These are phyloP conservation scores for Mucuna pruriens DNA, from an alignment of 306 rosid species.

Conservation along the genomic window DNA sequence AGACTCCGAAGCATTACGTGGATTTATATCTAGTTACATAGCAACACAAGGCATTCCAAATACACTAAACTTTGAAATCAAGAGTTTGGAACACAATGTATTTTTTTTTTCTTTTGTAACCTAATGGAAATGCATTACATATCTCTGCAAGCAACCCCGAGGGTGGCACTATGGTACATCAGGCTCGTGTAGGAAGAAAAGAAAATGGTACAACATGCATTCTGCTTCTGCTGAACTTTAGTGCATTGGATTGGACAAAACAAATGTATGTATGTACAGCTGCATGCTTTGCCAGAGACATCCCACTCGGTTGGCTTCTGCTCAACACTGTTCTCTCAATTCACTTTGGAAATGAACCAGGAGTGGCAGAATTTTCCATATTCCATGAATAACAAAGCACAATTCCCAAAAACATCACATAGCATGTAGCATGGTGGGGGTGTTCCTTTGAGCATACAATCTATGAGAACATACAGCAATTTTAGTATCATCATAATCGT, in stretches of 20 bases:
- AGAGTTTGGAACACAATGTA: slow-evolving; percentile 4
- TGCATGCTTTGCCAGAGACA: not conserved
- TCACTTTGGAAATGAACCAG: not conserved
- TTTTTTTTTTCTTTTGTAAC: not conserved
- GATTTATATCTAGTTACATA: not conserved
- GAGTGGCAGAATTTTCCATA: not conserved
- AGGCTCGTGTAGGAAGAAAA: not conserved
- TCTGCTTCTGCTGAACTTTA: slow-evolving; percentile 24
- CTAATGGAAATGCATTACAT: slow-evolving; percentile 7
- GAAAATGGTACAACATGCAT: slow-evolving; percentile 1
- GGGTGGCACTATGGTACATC: slow-evolving; percentile 7
- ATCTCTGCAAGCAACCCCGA: not conserved
- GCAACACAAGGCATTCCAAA: not conserved
- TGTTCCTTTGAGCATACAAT: slow-evolving; percentile 27
- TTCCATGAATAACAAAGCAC: not conserved
- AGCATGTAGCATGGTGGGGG: not conserved
- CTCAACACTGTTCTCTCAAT: slow-evolving; percentile 17
- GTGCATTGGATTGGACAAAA: not conserved
- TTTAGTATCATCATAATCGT: slow-evolving; percentile 7
- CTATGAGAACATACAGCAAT: not conserved
- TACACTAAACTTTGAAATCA: not conserved
- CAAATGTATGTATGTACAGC: slow-evolving; percentile 4
- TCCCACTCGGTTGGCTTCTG: slow-evolving; percentile 22
- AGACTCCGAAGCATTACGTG: not conserved
- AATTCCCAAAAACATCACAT: slow-evolving; percentile 6